A percentile compares a stretch with the other conserved stretches of the same genome.
These are phyloP conservation scores for Sisymbrium irio DNA, from an alignment of 345 rosid genomes.

Conservation along the genomic window DNA sequence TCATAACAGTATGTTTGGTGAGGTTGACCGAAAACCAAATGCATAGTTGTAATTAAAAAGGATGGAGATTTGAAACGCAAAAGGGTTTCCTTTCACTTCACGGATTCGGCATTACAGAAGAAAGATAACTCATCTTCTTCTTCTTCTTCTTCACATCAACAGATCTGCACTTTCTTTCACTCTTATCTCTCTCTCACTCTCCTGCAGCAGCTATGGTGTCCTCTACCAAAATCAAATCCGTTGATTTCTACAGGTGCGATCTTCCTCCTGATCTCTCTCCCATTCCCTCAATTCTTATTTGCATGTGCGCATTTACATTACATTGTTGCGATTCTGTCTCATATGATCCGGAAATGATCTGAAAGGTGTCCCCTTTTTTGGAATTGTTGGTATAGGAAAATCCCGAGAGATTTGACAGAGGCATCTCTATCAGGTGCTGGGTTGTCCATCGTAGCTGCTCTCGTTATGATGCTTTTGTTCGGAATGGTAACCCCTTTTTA, in stretches of 20 bases:
- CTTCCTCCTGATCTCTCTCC: neutral
- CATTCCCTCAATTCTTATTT: constrained; percentile 2
- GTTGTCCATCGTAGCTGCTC: constrained; percentile 82
- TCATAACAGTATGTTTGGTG: neutral
- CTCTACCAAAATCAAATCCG: constrained; percentile 59
- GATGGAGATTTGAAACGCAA: constrained; percentile 20
- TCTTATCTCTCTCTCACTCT: neutral
- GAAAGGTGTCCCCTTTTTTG: neutral
- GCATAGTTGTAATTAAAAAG: neutral
- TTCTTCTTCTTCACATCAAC: neutral
- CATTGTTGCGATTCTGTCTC: neutral
- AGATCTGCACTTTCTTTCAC: too few relatives aligned
- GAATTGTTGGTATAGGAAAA: constrained; percentile 59
- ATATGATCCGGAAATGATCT: neutral
- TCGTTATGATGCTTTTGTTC: constrained; percentile 84
- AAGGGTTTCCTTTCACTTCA: constrained; percentile 14
- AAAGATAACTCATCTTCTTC: constrained; percentile 13
- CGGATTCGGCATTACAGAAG: constrained; percentile 8
- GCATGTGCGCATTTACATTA: neutral
- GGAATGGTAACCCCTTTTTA: constrained; percentile 70
- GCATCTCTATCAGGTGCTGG: constrained; percentile 99
- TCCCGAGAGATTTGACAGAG: constrained; percentile 98
- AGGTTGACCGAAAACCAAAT: neutral
- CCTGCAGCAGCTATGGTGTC: constrained; percentile 50
- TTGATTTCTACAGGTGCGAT: constrained; percentile 69